phyloP scores from a whole-genome alignment of 805 yeast species.

The Starmerella floris region DNA sequence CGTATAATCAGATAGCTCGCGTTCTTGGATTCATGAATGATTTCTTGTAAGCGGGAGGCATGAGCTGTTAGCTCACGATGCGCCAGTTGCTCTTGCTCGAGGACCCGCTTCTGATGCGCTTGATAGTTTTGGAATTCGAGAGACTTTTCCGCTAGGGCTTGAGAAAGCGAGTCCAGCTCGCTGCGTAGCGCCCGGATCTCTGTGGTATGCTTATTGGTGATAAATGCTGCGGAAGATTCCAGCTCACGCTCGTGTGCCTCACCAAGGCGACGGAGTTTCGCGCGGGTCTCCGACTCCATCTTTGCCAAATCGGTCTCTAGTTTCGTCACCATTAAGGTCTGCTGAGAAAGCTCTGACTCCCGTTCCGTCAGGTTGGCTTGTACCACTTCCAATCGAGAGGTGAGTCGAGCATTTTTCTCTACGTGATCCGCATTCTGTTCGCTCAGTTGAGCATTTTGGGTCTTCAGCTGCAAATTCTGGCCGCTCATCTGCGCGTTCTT shows the following conservation, averaged over 20 bases:
- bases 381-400: not conserved
- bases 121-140: not conserved
- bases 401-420: not conserved
- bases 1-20: slow-evolving; percentile 14
- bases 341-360: not conserved
- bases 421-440: not conserved
- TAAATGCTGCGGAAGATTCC: not conserved
- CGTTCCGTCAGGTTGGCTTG: not conserved
- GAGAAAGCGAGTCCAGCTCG: not conserved
- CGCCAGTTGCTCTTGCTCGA: not conserved
- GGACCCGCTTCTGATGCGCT: not conserved
- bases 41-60: slow-evolving; percentile 2
- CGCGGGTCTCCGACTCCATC: not conserved
- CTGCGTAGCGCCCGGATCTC: not conserved
- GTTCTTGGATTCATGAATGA: slow-evolving; percentile 3
- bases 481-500: not conserved
- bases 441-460: not conserved
- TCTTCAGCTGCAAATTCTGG: not conserved
- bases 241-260: not conserved
- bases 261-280: not conserved
- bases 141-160: not conserved
- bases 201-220: not conserved
- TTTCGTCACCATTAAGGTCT: too few relatives aligned
- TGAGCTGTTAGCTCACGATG: slow-evolving; percentile 1
- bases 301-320: not conserved